Percentiles rank a stretch among this genome's conserved stretches.
These are phyloP conservation scores for Piper betle DNA, from an alignment of 164 flowering plant genomes.

Conservation along the genomic window DNA sequence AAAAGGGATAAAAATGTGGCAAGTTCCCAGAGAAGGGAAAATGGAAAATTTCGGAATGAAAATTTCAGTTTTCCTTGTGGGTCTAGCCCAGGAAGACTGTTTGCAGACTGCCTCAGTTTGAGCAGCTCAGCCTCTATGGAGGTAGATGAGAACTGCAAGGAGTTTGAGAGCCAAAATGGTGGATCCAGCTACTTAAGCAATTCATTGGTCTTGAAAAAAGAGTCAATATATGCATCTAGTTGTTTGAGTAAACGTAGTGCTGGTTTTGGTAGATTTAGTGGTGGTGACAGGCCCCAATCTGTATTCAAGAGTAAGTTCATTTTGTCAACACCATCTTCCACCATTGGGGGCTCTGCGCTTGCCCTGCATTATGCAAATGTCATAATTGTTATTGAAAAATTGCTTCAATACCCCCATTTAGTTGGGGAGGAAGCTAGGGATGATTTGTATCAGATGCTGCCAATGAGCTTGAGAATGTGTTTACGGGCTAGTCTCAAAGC, in stretches of 20 bases:
- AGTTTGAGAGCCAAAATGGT: conserved; percentile 28
- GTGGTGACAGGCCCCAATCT: conserved; percentile 16
- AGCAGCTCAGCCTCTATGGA: conserved; percentile 47
- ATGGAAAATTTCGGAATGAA: conserved; percentile 24
- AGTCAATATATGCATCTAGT: conserved; percentile 16
- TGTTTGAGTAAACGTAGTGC: conserved; percentile 19
- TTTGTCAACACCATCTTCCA: conserved; percentile 41
- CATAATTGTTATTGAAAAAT: conserved; percentile 80
- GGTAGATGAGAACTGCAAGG: conserved; percentile 36
- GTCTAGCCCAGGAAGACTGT: conserved; percentile 57
- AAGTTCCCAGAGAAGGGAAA: conserved; percentile 23
- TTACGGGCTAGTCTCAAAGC: conserved; percentile 55
- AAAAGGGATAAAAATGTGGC: conserved; percentile 15
- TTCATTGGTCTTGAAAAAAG: conserved; percentile 27
- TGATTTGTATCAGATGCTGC: conserved; percentile 92
- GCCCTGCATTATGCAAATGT: conserved; percentile 92
- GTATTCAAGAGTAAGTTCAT: conserved; percentile 43
- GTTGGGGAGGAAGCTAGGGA: conserved; percentile 96
- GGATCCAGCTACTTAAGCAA: conserved; percentile 21
- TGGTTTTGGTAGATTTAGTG: conserved; percentile 12
- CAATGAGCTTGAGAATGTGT: conserved; percentile 61
- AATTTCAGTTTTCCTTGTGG: conserved; percentile 64
- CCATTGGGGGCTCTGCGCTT: conserved; percentile 91
- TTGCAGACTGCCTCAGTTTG: conserved; percentile 80
- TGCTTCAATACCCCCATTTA: conserved; percentile 88